Conservation (phyloP, 2,329 filamentous ascomycete species). For the Fusarium austroafricanum region DNA sequence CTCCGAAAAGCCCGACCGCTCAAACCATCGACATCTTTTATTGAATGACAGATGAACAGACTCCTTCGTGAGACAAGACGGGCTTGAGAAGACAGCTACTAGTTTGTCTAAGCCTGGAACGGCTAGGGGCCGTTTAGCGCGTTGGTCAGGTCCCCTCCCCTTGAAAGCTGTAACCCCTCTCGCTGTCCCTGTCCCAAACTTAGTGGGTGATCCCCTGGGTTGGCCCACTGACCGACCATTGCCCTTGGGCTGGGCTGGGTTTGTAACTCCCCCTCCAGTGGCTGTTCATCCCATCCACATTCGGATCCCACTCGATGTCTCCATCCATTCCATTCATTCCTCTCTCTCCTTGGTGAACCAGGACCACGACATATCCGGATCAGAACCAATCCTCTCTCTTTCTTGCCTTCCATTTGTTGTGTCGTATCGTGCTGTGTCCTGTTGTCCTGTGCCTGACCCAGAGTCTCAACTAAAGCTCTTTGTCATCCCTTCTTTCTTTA, state of each 20-base stretch:
- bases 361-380: conserved; percentile 39
- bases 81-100: conserved; percentile 17
- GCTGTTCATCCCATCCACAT: conserved; percentile 45
- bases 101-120: conserved; percentile 34
- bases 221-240: neutral
- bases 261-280: conserved; percentile 3
- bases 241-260: conserved; percentile 11
- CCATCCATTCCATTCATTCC: conserved; percentile 46
- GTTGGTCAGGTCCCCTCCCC: conserved; percentile 15
- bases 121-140: conserved; percentile 40
- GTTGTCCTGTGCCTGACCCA: neutral
- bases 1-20: conserved; percentile 8
- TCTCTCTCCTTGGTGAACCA: conserved; percentile 39
- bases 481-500: conserved; percentile 20
- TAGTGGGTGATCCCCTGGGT: conserved; percentile 36
- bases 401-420: conserved; percentile 28
- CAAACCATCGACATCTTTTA: neutral
- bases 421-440: neutral
- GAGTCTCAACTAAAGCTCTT: conserved; percentile 12
- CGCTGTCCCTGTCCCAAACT: conserved; percentile 29
- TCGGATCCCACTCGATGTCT: conserved; percentile 37
- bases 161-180: conserved; percentile 36
- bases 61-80: conserved; percentile 6
- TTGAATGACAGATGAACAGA: conserved; percentile 15
- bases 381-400: conserved; percentile 32